Evolutionary conservation across 495 filamentous ascomycete genomes (phyloP).

Genomic region (Delitschia confertaspora): DNA sequence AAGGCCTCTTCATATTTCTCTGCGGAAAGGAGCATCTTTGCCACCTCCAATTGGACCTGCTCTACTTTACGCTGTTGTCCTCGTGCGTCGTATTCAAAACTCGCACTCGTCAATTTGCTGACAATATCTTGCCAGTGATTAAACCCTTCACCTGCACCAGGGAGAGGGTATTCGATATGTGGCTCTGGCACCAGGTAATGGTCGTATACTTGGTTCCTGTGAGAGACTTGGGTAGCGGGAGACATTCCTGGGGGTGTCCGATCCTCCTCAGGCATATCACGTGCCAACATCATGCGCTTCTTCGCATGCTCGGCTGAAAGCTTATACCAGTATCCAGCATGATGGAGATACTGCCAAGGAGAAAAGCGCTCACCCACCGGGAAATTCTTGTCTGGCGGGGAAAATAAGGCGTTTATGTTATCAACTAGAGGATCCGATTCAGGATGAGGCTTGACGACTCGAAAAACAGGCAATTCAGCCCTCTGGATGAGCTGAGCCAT

Average conservation of each 20-base stretch:
- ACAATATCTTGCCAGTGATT: constrained; percentile 58
- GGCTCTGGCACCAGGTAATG: constrained; percentile 76
- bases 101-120: constrained; percentile 50
- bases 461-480: constrained; percentile 42
- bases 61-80: constrained; percentile 57
- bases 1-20: constrained; percentile 59
- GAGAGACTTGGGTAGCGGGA: constrained; percentile 58
- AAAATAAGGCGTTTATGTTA: constrained; percentile 39
- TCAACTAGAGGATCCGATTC: constrained; percentile 9
- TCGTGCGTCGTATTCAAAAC: constrained; percentile 54
- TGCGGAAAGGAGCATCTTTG: constrained; percentile 54
- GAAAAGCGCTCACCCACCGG: constrained; percentile 54
- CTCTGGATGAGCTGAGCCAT: constrained; percentile 74
- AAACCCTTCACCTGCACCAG: constrained; percentile 41
- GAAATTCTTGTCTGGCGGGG: constrained; percentile 58
- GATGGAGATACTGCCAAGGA: constrained; percentile 76
- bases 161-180: constrained; percentile 56
- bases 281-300: constrained; percentile 50
- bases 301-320: constrained; percentile 58
- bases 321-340: constrained; percentile 79
- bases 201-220: constrained; percentile 65
- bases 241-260: constrained; percentile 56
- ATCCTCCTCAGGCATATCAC: constrained; percentile 66
- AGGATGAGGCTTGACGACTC: constrained; percentile 15
- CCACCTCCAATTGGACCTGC: constrained; percentile 59